Conservation (phyloP, 352 stramenopile species). For the Aphanomyces cochlioides region DNA sequence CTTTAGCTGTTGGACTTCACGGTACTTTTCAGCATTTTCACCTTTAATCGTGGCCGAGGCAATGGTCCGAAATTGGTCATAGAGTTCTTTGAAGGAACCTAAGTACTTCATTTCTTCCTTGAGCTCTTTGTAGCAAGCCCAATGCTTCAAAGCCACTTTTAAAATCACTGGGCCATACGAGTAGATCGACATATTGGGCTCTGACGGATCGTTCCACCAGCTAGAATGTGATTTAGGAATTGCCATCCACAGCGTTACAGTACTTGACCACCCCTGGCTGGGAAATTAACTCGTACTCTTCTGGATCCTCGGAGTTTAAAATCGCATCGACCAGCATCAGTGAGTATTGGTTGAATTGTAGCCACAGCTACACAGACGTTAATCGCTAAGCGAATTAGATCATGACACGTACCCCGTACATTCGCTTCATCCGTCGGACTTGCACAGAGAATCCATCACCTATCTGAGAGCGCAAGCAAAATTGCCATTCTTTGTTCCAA, state of each 20-base stretch:
- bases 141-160: slow-evolving; percentile 9
- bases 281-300: neutral
- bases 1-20: slow-evolving; percentile 28
- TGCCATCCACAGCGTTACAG: neutral
- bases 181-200: slow-evolving; percentile 21
- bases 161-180: slow-evolving; percentile 10
- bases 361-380: slow-evolving; percentile 17
- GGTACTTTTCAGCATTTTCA: slow-evolving; percentile 13
- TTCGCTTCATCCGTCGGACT: slow-evolving; percentile 29
- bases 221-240: neutral
- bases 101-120: slow-evolving; percentile 23
- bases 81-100: slow-evolving; percentile 28
- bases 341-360: slow-evolving; percentile 31
- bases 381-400: neutral
- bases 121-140: slow-evolving; percentile 21
- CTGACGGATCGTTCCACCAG: slow-evolving; percentile 19
- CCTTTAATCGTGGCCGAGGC: slow-evolving; percentile 20
- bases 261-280: neutral
- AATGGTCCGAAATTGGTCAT: slow-evolving; percentile 27
- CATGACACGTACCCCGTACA: slow-evolving; percentile 22
- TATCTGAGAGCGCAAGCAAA: slow-evolving; percentile 41
- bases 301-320: neutral
- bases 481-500: slow-evolving; percentile 79
- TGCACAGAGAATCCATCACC: slow-evolving; percentile 25
- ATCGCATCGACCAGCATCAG: slow-evolving; percentile 27